Conservation (phyloP, 345 rosid species). For the Gossypium anomalum region DNA sequence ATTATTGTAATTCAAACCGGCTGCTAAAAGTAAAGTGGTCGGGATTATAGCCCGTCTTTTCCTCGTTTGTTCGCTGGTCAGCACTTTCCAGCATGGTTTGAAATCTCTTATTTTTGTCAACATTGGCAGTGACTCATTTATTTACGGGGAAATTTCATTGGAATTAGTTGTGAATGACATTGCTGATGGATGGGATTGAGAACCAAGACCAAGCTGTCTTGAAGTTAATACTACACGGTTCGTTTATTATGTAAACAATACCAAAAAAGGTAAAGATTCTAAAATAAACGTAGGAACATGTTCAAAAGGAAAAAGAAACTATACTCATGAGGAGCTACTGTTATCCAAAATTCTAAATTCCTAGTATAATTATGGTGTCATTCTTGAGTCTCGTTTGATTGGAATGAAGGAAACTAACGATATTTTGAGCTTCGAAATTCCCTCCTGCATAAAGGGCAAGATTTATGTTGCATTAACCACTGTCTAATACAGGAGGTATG, state of each 20-base stretch:
- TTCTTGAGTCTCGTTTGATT: background rate
- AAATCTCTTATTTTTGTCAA: background rate
- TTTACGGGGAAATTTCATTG: background rate
- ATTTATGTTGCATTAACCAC: slow-evolving; percentile 26
- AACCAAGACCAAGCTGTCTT: background rate
- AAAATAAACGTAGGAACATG: background rate
- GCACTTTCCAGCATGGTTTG: background rate
- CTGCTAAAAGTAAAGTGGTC: background rate
- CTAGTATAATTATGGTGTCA: background rate
- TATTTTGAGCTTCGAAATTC: background rate
- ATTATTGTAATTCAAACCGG: background rate
- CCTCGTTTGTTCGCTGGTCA: background rate
- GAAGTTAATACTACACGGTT: background rate
- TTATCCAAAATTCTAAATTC: background rate
- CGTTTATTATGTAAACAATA: background rate
- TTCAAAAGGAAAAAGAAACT: background rate
- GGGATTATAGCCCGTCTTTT: background rate
- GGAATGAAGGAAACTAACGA: background rate
- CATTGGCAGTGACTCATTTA: background rate
- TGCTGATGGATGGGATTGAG: background rate
- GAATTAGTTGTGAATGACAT: background rate
- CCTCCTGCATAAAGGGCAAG: slow-evolving; percentile 45
- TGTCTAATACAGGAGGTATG: slow-evolving; percentile 22
- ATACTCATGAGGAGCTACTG: background rate
- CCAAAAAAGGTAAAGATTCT: background rate